These are phyloP conservation scores for Claviceps pazoutovae DNA, from an alignment of 2,329 filamentous ascomycete genomes.

Conservation along the genomic window DNA sequence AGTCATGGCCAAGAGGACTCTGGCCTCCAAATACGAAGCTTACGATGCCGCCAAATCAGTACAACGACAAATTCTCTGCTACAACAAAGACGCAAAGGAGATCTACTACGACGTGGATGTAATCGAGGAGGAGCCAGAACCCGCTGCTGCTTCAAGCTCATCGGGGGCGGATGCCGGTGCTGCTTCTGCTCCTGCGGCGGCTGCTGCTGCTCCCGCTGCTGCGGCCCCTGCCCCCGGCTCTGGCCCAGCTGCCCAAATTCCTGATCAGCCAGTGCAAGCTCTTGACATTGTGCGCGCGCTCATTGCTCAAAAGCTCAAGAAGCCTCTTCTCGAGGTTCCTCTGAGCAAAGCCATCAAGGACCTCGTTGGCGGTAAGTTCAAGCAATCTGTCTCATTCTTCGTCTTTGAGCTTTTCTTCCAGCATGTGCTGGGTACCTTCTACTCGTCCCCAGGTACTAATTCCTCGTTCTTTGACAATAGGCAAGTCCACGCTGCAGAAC, in stretches of 20 bases:
- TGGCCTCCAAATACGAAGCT: constrained; percentile 95
- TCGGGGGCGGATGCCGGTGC: constrained; percentile 38
- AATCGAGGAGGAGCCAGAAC: constrained; percentile 73
- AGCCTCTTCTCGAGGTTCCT: constrained; percentile 74
- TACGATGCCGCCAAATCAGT: constrained; percentile 95
- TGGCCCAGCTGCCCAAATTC: constrained; percentile 74
- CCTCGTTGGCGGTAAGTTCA: constrained; percentile 73
- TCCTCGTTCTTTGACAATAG: constrained; percentile 29
- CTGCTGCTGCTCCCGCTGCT: constrained; percentile 38
- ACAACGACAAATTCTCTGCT: constrained; percentile 94
- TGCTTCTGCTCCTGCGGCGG: constrained; percentile 32
- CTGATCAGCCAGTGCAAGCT: constrained; percentile 76
- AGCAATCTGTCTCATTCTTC: too few relatives aligned
- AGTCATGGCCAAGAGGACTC: constrained; percentile 91
- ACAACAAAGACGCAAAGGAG: constrained; percentile 98
- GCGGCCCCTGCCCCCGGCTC: constrained; percentile 53
- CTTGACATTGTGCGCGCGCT: constrained; percentile 80
- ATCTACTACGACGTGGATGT: constrained; percentile 99
- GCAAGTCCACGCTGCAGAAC: constrained; percentile 96
- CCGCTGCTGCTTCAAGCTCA: constrained; percentile 34
- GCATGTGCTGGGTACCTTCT: not conserved
- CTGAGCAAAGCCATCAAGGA: constrained; percentile 97
- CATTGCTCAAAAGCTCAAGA: constrained; percentile 97
- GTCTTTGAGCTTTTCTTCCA: not conserved
- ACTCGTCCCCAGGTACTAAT: constrained; percentile 3